Evolutionary conservation across 148 eudicot genomes (phyloP), one percentile per base, ranked within the genome.

Genomic region (Linanthus parryae): DNA sequence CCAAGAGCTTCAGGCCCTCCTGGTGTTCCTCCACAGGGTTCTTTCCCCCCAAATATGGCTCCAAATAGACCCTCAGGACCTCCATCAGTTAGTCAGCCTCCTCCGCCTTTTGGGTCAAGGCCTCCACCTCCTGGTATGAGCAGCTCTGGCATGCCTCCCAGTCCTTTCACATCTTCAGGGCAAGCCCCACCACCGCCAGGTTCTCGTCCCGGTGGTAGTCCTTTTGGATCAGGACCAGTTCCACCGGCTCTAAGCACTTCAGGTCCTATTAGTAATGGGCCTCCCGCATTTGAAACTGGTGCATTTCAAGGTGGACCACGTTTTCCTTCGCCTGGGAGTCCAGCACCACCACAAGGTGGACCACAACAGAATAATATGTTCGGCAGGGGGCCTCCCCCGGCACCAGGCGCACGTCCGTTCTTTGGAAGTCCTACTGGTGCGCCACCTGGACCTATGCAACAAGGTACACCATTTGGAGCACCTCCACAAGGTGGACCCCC

Each of bases 191-290:
- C 69, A 19, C 73, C 63, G 6, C 61, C 57, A 4, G 56, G 62
- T 57, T 69, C 84, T 43, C 92, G 74, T 43, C 79, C 85, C 15
- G 65, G 75, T 61, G 64, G 73, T 28, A 61, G 75, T 37, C 80
- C 78, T 28, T 61, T 70, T 57, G 74, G 79, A 15, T 63, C 88
- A n/a, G n/a, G n/a, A n/a, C n/a, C n/a, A n/a, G n/a, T 69, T 59
- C 76, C 50, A 48, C 80, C 77, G 20, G 70, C 71, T 10, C 55
- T 63, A 19, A 46, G 73, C 50, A 41, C 45, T 25, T 58, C 81
- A 1, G 69, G 76, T 12, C 54, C 71, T 5, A 29, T 58, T 50
- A 69, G 76, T 55, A 91, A 84, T 63, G 98, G 95, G 20, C 84
- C 89, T 17, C 80, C 84, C 20, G 20, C 67, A 25, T 69, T 72